These are phyloP conservation scores for Ustilago xerochloae DNA, from an alignment of 1,284 basidiomycete species.

Conservation along the genomic window DNA sequence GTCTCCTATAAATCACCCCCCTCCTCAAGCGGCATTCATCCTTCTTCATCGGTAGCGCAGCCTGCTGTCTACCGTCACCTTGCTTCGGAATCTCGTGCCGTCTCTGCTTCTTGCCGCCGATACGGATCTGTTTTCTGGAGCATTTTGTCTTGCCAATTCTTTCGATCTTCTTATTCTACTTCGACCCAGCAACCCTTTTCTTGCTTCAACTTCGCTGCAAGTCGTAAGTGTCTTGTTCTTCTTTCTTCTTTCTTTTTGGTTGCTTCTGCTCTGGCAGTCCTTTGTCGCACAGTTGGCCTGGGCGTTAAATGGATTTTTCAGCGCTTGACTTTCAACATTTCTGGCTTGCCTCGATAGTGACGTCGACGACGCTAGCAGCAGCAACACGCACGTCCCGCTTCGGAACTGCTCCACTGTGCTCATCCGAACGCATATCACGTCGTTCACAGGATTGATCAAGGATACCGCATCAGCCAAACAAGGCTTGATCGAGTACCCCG, in stretches of 20 bases:
- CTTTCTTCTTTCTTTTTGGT: neutral
- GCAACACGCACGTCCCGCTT: constrained; percentile 4
- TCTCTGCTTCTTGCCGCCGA: neutral
- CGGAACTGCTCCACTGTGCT: neutral
- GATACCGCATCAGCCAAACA: neutral
- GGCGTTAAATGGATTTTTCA: neutral
- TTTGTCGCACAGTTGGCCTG: neutral
- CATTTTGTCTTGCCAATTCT: too few relatives aligned
- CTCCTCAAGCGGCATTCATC: constrained; percentile 38
- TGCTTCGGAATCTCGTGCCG: neutral
- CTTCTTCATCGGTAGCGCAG: neutral
- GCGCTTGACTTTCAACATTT: neutral
- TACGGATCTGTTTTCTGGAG: too few relatives aligned
- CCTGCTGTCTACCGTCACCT: neutral
- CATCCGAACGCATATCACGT: neutral
- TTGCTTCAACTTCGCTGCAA: constrained; percentile 18
- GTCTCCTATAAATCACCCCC: constrained; percentile 36
- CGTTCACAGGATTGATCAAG: neutral
- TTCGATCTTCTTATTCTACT: neutral
- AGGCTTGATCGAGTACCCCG: neutral
- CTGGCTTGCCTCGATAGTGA: constrained; percentile 28
- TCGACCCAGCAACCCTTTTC: neutral
- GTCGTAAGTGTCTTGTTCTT: constrained; percentile 27
- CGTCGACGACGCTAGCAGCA: constrained; percentile 45
- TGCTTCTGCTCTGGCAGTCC: neutral